Evolutionary conservation across 805 yeast genomes (phyloP).

Genomic region (Metschnikowia lochheadii): DNA sequence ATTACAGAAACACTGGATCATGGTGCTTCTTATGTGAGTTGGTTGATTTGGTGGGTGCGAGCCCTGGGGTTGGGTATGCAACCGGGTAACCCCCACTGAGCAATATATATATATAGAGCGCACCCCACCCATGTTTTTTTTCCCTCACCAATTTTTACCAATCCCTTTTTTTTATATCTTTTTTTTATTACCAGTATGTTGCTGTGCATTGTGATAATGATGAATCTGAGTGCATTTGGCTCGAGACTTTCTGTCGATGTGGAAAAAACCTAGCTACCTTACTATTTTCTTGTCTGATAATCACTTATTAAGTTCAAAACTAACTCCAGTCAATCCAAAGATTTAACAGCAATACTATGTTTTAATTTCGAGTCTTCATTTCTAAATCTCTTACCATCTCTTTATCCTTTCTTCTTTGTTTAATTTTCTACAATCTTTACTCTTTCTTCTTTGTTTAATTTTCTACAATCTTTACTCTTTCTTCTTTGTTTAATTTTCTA

Average conservation of each 20-base stretch:
- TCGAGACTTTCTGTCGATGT: slow-evolving; percentile 95
- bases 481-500: too few species aligned
- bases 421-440: too few species aligned
- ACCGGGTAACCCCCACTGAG: slow-evolving; percentile 7
- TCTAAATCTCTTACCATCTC: too few species aligned
- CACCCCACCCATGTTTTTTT: background rate
- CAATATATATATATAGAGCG: slow-evolving; percentile 1
- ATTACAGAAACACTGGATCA: too few species aligned
- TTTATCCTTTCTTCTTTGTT: too few species aligned
- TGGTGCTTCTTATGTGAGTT: too few species aligned
- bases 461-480: too few species aligned
- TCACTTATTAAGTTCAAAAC: slow-evolving; percentile 4
- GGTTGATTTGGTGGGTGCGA: background rate
- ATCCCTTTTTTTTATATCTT: too few species aligned
- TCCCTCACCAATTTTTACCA: too few species aligned
- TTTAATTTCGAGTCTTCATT: too few species aligned
- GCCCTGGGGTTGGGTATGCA: background rate
- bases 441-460: too few species aligned
- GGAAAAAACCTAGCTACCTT: slow-evolving; percentile 99
- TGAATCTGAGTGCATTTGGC: slow-evolving; percentile 99
- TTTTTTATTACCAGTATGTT: slow-evolving; percentile 6
- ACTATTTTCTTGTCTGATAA: slow-evolving; percentile 34
- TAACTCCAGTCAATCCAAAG: background rate
- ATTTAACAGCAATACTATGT: too few species aligned
- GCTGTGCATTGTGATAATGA: slow-evolving; percentile 42